A percentile compares a stretch with the other conserved stretches of the same genome.
phyloP scores from a whole-genome alignment of 108 stramenopile species.

The Skeletonema grethae region DNA sequence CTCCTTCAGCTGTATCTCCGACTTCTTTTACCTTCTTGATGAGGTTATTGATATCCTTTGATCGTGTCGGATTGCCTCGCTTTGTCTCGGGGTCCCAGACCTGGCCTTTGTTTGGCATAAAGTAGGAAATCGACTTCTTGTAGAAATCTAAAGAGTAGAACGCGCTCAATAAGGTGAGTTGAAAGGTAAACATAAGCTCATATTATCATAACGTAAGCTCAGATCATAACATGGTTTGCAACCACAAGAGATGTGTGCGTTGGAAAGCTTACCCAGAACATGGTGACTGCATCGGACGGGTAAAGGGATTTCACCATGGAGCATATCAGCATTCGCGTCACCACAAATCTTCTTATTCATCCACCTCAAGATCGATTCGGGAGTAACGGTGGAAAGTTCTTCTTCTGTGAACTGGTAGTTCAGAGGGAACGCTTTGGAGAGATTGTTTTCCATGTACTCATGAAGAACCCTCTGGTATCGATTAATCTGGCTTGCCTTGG shows the following conservation, averaged over 20 bases:
- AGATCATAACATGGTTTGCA: no score
- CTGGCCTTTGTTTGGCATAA: slow-evolving; percentile 9
- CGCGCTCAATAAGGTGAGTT: not conserved
- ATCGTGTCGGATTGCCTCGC: slow-evolving; percentile 13
- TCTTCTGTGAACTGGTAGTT: not conserved
- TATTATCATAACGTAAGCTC: not conserved
- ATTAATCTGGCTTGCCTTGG: not conserved
- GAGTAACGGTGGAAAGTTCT: not conserved
- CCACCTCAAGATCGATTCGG: not conserved
- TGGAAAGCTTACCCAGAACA: not conserved
- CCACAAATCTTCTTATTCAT: slow-evolving; percentile 8
- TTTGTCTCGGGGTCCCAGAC: slow-evolving; percentile 6
- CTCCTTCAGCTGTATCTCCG: slow-evolving; percentile 9
- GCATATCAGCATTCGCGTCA: not conserved
- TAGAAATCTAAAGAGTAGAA: not conserved
- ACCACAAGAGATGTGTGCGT: no score
- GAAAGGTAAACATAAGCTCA: not conserved
- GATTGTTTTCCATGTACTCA: not conserved
- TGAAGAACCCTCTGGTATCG: not conserved
- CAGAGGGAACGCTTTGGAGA: not conserved
- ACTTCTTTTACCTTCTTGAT: slow-evolving; percentile 4
- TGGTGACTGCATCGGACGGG: not conserved
- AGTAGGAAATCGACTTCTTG: slow-evolving; percentile 16
- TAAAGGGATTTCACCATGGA: not conserved
- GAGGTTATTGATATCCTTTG: slow-evolving; percentile 4